phyloP scores from a whole-genome alignment of 208 protist species.

The Trichomonas tenax region DNA sequence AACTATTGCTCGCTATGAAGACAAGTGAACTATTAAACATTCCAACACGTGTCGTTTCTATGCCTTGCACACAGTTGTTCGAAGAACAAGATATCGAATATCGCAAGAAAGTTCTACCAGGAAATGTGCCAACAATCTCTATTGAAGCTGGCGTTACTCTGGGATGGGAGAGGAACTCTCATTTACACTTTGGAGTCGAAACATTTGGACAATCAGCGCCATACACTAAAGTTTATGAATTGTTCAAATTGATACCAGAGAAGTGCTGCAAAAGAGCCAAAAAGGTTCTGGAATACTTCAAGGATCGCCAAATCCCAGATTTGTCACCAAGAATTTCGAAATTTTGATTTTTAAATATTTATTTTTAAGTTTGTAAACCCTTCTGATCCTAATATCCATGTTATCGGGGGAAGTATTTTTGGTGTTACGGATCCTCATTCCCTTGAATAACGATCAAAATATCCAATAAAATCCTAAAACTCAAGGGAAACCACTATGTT shows the following conservation, averaged over 20 bases:
- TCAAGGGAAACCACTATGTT: no score
- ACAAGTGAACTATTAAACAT: neutral
- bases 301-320: neutral
- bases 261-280: neutral
- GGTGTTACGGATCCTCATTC: no score
- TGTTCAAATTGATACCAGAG: neutral
- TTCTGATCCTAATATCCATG: no score
- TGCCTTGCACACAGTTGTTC: slow-evolving; percentile 89
- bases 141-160: slow-evolving; percentile 17
- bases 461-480: no score
- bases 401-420: no score
- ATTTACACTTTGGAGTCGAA: slow-evolving; percentile 18
- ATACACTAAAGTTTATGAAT: neutral
- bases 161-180: neutral
- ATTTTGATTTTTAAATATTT: neutral
- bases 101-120: slow-evolving; percentile 36
- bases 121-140: slow-evolving; percentile 21
- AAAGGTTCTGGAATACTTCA: neutral
- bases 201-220: neutral
- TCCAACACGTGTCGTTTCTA: slow-evolving; percentile 71
- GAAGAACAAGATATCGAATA: slow-evolving; percentile 70
- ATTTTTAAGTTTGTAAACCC: neutral
- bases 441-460: no score
- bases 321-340: neutral
- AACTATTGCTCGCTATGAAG: slow-evolving; percentile 55